phyloP scores from a whole-genome alignment of 352 stramenopile species.

The Globisporangium apiculatum region DNA sequence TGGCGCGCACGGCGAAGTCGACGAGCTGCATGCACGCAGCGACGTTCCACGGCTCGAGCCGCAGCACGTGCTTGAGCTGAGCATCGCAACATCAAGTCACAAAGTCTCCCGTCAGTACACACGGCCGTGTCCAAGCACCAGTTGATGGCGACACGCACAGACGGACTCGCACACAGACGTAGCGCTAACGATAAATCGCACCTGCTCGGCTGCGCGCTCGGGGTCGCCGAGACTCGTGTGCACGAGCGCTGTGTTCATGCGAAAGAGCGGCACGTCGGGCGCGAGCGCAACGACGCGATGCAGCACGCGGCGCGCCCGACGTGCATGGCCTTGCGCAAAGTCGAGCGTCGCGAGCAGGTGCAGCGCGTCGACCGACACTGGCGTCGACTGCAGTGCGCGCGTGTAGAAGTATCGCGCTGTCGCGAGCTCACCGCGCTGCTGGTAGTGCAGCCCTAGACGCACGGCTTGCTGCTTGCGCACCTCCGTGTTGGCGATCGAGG shows the following conservation, averaged over 20 bases:
- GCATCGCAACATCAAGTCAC: no score
- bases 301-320: slow-evolving; percentile 16
- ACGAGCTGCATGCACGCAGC: slow-evolving; percentile 23
- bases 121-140: no score
- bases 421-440: slow-evolving; percentile 17
- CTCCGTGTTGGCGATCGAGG: slow-evolving; percentile 2
- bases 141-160: neutral
- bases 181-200: neutral
- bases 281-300: slow-evolving; percentile 10
- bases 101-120: no score
- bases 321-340: slow-evolving; percentile 16
- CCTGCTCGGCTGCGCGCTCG: neutral
- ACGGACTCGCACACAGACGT: neutral
- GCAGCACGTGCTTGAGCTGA: slow-evolving; percentile 12
- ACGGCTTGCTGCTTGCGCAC: slow-evolving; percentile 14
- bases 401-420: slow-evolving; percentile 31
- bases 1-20: slow-evolving; percentile 10
- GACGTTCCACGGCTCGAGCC: slow-evolving; percentile 13
- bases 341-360: slow-evolving; percentile 41
- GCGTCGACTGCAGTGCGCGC: slow-evolving; percentile 4
- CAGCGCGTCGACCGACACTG: slow-evolving; percentile 20
- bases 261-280: slow-evolving; percentile 25
- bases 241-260: slow-evolving; percentile 8
- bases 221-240: neutral
- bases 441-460: slow-evolving; percentile 19